Evolutionary conservation across 2,329 filamentous ascomycete genomes (phyloP).

Genomic region (Knoxdaviesia capensis): DNA sequence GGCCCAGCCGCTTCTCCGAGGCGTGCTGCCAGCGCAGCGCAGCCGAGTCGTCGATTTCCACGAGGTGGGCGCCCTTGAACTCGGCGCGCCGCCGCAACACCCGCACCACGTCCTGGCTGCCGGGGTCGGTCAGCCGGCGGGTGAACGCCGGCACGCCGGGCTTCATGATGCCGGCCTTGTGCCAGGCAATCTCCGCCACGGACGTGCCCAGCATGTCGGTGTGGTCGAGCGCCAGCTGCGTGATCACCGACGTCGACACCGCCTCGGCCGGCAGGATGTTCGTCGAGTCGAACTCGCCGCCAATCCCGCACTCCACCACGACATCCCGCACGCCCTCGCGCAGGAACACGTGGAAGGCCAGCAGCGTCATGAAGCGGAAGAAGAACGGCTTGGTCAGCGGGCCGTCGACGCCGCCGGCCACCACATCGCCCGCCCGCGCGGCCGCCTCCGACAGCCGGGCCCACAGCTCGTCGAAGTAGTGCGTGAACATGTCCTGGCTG

Average conservation of each 20-base stretch:
- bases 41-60: conserved; percentile 19
- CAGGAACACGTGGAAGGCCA: conserved; percentile 72
- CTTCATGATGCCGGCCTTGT: conserved; percentile 82
- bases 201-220: conserved; percentile 61
- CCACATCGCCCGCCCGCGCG: conserved; percentile 10
- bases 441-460: conserved; percentile 30
- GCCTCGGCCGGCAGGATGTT: conserved; percentile 50
- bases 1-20: conserved; percentile 18
- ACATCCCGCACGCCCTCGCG: conserved; percentile 56
- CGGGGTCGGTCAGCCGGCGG: conserved; percentile 10
- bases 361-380: conserved; percentile 76
- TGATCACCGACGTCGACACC: conserved; percentile 53
- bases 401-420: conserved; percentile 24
- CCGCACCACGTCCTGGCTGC: conserved; percentile 15
- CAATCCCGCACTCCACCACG: conserved; percentile 84
- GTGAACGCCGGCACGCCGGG: conserved; percentile 21
- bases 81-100: conserved; percentile 39
- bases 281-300: conserved; percentile 82
- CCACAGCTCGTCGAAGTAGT: conserved; percentile 74
- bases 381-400: conserved; percentile 63
- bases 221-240: conserved; percentile 73
- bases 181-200: conserved; percentile 68
- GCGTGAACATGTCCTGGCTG: conserved; percentile 45
- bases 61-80: conserved; percentile 28
- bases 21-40: conserved; percentile 22